These are phyloP conservation scores for Ulota crispa DNA, from an alignment of 225 moss, liverwort and hornwort species.

Conservation along the genomic window DNA sequence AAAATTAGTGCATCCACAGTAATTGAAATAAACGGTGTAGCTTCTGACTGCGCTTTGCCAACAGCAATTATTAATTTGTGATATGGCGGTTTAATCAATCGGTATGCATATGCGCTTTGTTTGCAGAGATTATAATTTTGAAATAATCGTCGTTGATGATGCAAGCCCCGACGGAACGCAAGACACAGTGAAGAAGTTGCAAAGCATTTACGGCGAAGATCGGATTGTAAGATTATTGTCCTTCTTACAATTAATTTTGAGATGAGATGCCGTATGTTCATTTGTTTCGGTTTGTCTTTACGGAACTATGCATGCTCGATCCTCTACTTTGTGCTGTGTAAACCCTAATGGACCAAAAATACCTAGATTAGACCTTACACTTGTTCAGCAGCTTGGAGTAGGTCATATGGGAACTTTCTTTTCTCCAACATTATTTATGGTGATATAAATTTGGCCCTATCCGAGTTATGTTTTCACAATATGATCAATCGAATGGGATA, in stretches of 20 bases:
- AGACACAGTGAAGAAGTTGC: conserved; percentile 71
- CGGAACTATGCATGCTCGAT: neutral
- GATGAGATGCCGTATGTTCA: conserved; percentile 2
- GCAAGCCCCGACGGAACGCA: conserved; percentile 96
- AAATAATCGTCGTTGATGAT: conserved; percentile 81
- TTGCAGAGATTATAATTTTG: conserved; percentile 77
- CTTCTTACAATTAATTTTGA: neutral
- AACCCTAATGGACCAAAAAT: neutral
- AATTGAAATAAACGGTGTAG: neutral
- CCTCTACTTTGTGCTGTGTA: neutral
- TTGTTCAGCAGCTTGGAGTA: neutral
- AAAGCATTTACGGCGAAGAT: conserved; percentile 68
- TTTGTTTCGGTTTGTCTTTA: conserved; percentile 23
- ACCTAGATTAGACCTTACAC: too few relatives aligned
- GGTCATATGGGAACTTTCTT: neutral
- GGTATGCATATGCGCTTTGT: neutral
- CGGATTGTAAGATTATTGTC: conserved; percentile 54
- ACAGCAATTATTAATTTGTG: neutral
- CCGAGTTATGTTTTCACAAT: neutral
- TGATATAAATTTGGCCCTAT: neutral
- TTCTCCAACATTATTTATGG: neutral
- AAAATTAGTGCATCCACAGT: neutral
- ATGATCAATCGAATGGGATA: neutral
- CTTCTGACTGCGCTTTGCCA: neutral
- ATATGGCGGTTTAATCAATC: neutral